Base-by-base conservation (phyloP, 192 early-diverging fungal genomes). In the Rhizophagus prolifer region DNA sequence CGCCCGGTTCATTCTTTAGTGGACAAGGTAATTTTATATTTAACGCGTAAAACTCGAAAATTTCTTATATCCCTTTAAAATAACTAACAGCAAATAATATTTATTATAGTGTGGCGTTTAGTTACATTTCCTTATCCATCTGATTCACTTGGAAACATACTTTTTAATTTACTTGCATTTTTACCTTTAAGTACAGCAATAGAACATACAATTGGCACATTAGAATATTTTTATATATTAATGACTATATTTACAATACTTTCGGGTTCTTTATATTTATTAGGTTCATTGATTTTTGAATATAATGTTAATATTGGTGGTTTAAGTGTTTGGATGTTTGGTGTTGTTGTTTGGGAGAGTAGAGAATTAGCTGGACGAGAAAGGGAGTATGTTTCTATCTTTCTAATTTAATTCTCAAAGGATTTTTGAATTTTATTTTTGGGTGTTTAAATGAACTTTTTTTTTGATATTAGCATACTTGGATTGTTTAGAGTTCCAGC, bases 241-340 rank as follows among this genome's bases (percentile, higher is more conserved):
- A 58, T 69, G 31, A 72, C 58, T 14, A 31, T 78, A 9, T 78
- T 71, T 38, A 78, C 77, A 19, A 30, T 78, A 50, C 60, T 78
- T 16, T 65, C 77, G 6, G 77, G 70, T 26, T 44, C 72, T 12
- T 23, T 78, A n/a, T 78, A 78, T 31, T 31, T 72, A 28, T 10
- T 63, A 19, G 58, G 69, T 19, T 50, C 54, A 2, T 34, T 63
- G 12, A 60, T 73, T n/a, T 63, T 73, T 36, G 23, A 19, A 30
- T 23, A 66, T 46, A 59, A 65, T 31, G 60, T 50, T 5, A 19
- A 19, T 19, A 6, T 78, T 21, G 77, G 69, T 21, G 77, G 77
- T 5, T 65, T 78, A 65, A 78, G 77, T 41, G 23, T 58, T 36
- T 78, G 77, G 77, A 58, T 78, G 25, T 78, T 78, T 72, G 77